Percentiles rank a stretch among this genome's conserved stretches.
These are phyloP conservation scores for Colletotrichum cordylinicola DNA, from an alignment of 2,329 filamentous ascomycete genomes.

Conservation along the genomic window DNA sequence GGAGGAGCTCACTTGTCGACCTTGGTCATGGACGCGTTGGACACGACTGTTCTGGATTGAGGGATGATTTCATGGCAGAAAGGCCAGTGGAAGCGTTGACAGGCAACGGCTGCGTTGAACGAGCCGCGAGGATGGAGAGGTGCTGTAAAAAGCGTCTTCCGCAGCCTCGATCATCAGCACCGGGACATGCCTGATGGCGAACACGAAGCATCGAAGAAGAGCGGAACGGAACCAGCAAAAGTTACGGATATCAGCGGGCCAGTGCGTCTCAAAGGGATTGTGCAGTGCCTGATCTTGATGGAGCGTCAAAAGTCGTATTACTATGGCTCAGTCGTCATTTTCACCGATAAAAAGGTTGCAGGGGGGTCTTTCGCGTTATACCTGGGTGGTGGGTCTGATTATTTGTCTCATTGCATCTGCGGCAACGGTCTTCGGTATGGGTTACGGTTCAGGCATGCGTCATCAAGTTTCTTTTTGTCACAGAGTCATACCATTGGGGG, in stretches of 20 bases:
- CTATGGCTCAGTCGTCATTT: not conserved
- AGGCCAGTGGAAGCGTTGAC: not conserved
- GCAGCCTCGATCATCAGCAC: not conserved
- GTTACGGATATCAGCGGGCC: not conserved
- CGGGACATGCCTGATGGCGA: not conserved
- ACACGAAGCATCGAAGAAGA: not conserved
- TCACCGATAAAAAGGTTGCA: not conserved
- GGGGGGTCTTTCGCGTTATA: slow-evolving; percentile 4
- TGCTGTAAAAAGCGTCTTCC: not conserved
- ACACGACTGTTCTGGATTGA: slow-evolving; percentile 17
- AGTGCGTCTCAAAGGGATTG: not conserved
- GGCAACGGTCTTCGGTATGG: slow-evolving; percentile 19
- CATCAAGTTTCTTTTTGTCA: slow-evolving; percentile 14
- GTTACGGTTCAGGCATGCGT: slow-evolving; percentile 19
- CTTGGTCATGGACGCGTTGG: slow-evolving; percentile 7
- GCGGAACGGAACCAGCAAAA: not conserved
- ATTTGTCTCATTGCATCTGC: slow-evolving; percentile 22
- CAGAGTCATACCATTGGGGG: slow-evolving; percentile 15
- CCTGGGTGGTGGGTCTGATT: slow-evolving; percentile 13
- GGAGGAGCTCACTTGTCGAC: not conserved
- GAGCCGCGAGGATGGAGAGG: not conserved
- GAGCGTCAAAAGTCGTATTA: not conserved
- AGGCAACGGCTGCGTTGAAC: not conserved
- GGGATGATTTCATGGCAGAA: not conserved
- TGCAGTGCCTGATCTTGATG: not conserved